These are phyloP conservation scores for Phaeosphaeriaceae sp. DNA, from an alignment of 2,329 filamentous ascomycete genomes.

Conservation along the genomic window DNA sequence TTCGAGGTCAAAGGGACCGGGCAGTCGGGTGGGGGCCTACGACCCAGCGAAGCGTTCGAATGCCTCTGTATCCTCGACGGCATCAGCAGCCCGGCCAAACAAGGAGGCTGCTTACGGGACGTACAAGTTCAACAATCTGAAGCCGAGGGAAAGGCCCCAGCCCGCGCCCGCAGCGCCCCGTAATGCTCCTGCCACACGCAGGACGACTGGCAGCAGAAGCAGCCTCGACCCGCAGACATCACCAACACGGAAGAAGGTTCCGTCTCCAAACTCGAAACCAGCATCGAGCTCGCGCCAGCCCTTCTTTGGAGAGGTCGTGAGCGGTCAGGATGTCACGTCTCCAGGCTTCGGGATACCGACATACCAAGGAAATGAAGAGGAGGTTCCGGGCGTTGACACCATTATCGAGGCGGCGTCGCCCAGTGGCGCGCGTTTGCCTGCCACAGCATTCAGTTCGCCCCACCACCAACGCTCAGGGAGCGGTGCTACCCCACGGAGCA, in stretches of 20 bases:
- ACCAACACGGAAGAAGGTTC: constrained; percentile 32
- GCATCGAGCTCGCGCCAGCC: constrained; percentile 37
- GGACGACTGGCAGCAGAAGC: constrained; percentile 33
- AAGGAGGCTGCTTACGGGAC: constrained; percentile 43
- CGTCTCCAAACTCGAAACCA: constrained; percentile 33
- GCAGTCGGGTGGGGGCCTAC: constrained; percentile 16
- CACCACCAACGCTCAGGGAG: constrained; percentile 30
- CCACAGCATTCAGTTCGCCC: constrained; percentile 22
- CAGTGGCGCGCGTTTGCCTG: constrained; percentile 20
- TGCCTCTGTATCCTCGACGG: constrained; percentile 35
- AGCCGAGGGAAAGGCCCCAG: constrained; percentile 45
- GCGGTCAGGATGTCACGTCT: constrained; percentile 35
- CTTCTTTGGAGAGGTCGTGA: constrained; percentile 48
- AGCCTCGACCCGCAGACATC: constrained; percentile 35
- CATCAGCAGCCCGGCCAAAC: constrained; percentile 33
- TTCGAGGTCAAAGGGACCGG: constrained; percentile 29
- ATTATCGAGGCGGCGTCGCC: constrained; percentile 9
- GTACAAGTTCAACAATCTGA: constrained; percentile 48
- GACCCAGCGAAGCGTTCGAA: constrained; percentile 20
- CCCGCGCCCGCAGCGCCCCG: constrained; percentile 41
- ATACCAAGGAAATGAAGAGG: constrained; percentile 24
- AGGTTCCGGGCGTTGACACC: constrained; percentile 15
- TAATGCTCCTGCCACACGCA: constrained; percentile 21
- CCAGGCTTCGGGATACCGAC: constrained; percentile 46
- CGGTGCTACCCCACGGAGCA: constrained; percentile 19